A percentile compares a stretch with the other conserved stretches of the same genome.
Evolutionary conservation across 1,284 basidiomycete genomes (phyloP).

Genomic region (Pterula multifida): DNA sequence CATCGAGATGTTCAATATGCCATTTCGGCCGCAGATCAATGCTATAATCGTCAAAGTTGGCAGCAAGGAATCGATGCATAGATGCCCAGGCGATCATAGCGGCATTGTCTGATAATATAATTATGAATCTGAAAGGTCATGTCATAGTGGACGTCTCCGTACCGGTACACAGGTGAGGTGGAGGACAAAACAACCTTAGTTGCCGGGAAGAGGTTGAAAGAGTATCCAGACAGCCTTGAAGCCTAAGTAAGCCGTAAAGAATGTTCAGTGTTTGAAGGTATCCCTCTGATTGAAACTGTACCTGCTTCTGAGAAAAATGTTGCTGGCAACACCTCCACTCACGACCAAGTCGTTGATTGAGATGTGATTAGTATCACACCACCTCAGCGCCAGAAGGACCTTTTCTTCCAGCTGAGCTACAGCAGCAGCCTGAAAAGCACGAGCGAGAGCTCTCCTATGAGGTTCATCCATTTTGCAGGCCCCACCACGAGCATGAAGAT

Average conservation of each 20-base stretch:
- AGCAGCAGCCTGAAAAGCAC: conserved; percentile 63
- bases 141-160: conserved; percentile 6
- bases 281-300: conserved; percentile 18
- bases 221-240: conserved; percentile 27
- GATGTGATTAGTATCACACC: conserved; percentile 28
- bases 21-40: conserved; percentile 51
- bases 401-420: conserved; percentile 70
- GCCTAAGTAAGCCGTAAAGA: conserved; percentile 20
- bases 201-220: conserved; percentile 18
- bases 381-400: conserved; percentile 45
- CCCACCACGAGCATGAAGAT: conserved; percentile 28
- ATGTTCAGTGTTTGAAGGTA: not conserved
- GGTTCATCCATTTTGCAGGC: conserved; percentile 21
- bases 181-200: conserved; percentile 51
- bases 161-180: conserved; percentile 76
- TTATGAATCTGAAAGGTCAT: not conserved
- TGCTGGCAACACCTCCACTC: conserved; percentile 88
- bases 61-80: conserved; percentile 64
- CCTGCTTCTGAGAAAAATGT: conserved; percentile 56
- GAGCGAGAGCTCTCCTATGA: conserved; percentile 39
- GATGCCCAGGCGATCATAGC: conserved; percentile 92
- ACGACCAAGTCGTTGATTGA: conserved; percentile 54
- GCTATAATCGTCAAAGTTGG: conserved; percentile 53
- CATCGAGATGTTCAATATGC: conserved; percentile 48
- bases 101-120: conserved; percentile 68